Evolutionary conservation across 129 eudicot genomes (phyloP).

Genomic region (Artemisia annua): DNA sequence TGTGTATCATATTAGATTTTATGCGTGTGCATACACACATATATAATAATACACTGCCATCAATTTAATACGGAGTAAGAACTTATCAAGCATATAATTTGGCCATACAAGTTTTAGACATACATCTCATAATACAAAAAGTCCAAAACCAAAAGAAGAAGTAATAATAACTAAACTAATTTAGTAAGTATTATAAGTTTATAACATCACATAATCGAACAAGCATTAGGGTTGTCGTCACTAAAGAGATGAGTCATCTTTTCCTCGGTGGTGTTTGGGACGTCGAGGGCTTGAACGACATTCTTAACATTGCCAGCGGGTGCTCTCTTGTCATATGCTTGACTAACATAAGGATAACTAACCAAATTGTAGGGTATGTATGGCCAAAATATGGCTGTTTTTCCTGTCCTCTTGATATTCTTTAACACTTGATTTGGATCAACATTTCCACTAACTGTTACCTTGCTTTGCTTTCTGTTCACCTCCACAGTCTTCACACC

Average conservation of each 20-base stretch:
- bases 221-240: conserved; percentile 89
- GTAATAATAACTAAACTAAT: background rate
- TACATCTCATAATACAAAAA: conserved; percentile 13
- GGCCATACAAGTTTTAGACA: background rate
- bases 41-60: background rate
- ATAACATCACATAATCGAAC: conserved; percentile 68
- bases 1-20: conserved; percentile 24
- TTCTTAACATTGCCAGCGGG: conserved; percentile 83
- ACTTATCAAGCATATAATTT: background rate
- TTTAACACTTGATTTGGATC: conserved; percentile 77
- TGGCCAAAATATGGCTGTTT: conserved; percentile 93
- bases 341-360: conserved; percentile 50
- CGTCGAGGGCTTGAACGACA: conserved; percentile 48
- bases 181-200: background rate
- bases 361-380: conserved; percentile 74
- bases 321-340: conserved; percentile 84
- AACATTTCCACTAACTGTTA: conserved; percentile 68
- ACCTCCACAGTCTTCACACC: conserved; percentile 74
- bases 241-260: conserved; percentile 58
- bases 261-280: conserved; percentile 58
- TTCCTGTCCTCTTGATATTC: conserved; percentile 73
- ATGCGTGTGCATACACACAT: background rate
- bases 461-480: conserved; percentile 63
- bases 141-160: conserved; percentile 3
- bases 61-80: background rate